Evolutionary conservation across 768 basidiomycete genomes (phyloP), one percentile per base, ranked within the genome.

Genomic region (Tubosaeta sp.): DNA sequence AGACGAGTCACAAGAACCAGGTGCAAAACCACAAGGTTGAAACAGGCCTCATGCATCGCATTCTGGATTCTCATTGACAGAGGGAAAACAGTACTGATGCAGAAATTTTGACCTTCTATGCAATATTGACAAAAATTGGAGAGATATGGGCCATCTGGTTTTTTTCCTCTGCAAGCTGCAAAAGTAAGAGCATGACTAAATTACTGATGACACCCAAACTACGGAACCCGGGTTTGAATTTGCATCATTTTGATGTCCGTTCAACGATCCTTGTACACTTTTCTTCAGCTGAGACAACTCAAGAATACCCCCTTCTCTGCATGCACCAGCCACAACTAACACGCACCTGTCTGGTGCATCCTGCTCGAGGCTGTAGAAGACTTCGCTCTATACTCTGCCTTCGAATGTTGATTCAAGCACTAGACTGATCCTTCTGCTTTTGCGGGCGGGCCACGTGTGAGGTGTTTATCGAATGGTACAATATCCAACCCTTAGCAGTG

Each of bases 251-350:
- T 74, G 58, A 19, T 39, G 39, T 22, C 39, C 19, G 22, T 41
- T 69, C 67, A 83, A 83, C 59, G 79, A 81, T 51, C 81, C 76
- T 58, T 71, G 74, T 47, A 74, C n/a, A 57, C 64, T 26, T 82
- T 83, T 63, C 71, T 70, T 53, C 78, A 67, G 6, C 65, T 77
- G 61, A 72, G 69, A 52, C 62, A 64, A 13, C 70, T 70, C 12
- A 56, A 62, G 5, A 73, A 73, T 51, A 68, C 76, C 60, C 63
- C 46, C 57, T 70, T 32, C 19, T 50, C 55, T 5, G 54, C 62
- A 35, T 57, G 62, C 50, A 53, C 56, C 42, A 41, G 46, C 46
- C 41, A 43, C 31, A 26, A n/a, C 8, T 31, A 48, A 48, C 22
- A 25, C 35, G 12, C 32, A 19, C 35, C 43, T 45, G 33, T 52